phyloP scores from a whole-genome alignment of 345 rosid species.

The Dovyalis caffra region DNA sequence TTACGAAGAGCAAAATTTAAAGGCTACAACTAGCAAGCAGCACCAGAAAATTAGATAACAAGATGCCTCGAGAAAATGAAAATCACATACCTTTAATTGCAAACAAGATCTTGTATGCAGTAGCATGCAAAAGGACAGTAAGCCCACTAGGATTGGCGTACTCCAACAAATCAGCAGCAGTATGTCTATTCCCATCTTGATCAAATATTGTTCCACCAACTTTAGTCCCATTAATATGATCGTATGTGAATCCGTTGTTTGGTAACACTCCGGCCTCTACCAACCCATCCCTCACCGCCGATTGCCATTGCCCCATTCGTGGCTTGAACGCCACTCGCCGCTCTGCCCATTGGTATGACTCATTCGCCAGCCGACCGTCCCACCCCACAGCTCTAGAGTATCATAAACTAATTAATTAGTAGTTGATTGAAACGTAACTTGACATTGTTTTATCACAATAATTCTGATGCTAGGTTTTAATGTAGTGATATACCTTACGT shows the following conservation, averaged over 20 bases:
- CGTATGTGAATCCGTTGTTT: conserved; percentile 26
- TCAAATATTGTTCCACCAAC: conserved; percentile 28
- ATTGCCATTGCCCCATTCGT: conserved; percentile 16
- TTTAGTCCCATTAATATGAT: conserved; percentile 27
- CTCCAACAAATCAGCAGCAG: conserved; percentile 25
- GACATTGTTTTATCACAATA: too few relatives aligned
- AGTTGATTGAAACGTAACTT: too few relatives aligned
- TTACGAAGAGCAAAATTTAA: neutral
- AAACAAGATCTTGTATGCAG: conserved; percentile 18
- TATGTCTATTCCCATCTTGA: conserved; percentile 10
- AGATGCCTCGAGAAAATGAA: neutral
- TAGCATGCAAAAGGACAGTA: conserved; percentile 18
- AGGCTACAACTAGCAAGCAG: neutral
- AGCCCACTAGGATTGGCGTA: conserved; percentile 18
- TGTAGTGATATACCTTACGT: conserved; percentile 5
- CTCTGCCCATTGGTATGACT: conserved; percentile 31
- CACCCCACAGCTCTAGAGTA: conserved; percentile 16
- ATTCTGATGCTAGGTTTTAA: neutral
- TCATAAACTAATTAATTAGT: neutral
- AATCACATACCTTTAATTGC: conserved; percentile 5
- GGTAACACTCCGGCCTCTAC: conserved; percentile 22
- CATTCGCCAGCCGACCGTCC: conserved; percentile 16
- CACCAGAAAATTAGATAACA: too few relatives aligned
- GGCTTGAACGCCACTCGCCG: conserved; percentile 24
- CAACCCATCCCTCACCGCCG: conserved; percentile 25